Conservation (phyloP, 2,329 filamentous ascomycete species). For the Parasarocladium wereldwijsianum region DNA sequence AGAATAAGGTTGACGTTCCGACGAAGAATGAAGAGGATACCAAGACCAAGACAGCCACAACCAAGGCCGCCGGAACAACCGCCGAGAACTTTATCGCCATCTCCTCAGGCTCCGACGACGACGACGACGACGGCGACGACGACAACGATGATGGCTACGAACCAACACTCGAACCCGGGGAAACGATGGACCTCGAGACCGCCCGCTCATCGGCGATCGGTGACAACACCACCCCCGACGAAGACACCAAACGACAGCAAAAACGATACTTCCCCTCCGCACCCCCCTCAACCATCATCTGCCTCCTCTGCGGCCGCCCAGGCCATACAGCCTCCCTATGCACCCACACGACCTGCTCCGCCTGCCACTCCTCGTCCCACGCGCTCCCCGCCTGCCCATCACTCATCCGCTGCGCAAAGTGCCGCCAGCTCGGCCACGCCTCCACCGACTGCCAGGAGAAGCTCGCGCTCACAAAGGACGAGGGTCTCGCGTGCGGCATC, state of each 20-base stretch:
- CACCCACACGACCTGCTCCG: slow-evolving; percentile 29
- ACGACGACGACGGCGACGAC: slow-evolving; percentile 2
- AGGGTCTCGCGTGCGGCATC: slow-evolving; percentile 43
- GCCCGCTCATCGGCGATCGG: not conserved
- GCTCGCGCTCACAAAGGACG: slow-evolving; percentile 33
- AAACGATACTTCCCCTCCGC: slow-evolving; percentile 35
- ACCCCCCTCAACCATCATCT: slow-evolving; percentile 25
- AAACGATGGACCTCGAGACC: not conserved
- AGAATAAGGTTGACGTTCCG: too few species aligned
- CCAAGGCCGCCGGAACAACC: too few species aligned
- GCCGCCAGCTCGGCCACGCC: slow-evolving; percentile 46
- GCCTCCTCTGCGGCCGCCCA: slow-evolving; percentile 33
- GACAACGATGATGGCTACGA: slow-evolving; percentile 15
- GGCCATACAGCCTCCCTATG: slow-evolving; percentile 32
- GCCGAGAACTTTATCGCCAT: too few species aligned
- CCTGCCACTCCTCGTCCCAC: slow-evolving; percentile 32
- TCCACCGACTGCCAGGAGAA: slow-evolving; percentile 38
- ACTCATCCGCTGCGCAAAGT: slow-evolving; percentile 39
- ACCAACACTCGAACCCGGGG: slow-evolving; percentile 7
- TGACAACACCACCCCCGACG: not conserved
- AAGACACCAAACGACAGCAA: slow-evolving; percentile 1
- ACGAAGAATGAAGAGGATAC: too few species aligned
- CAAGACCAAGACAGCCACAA: too few species aligned
- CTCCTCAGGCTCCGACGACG: slow-evolving; percentile 1
- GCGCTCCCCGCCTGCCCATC: slow-evolving; percentile 34